Conservation (phyloP, 805 yeast genomes). For the Kodamaea jinghongensis region DNA sequence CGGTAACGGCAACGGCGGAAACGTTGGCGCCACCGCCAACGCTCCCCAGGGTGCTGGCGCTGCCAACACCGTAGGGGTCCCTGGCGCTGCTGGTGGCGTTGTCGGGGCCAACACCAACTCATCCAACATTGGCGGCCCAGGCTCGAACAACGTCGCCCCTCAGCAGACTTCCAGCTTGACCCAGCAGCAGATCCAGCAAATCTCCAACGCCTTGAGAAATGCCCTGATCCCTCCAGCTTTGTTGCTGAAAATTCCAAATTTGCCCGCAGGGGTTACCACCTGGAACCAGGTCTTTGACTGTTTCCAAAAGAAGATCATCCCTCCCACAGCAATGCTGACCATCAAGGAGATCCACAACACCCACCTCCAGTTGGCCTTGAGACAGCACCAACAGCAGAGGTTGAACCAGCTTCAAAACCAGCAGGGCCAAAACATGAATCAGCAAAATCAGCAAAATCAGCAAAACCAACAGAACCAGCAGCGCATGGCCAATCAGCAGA, state of each 20-base stretch:
- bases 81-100: conserved; percentile 3
- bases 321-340: conserved; percentile 54
- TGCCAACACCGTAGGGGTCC: no score
- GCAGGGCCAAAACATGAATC: conserved; percentile 4
- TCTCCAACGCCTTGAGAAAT: conserved; percentile 49
- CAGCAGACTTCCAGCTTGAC: conserved; percentile 8
- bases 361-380: conserved; percentile 57
- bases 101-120: conserved; percentile 1
- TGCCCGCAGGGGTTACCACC: conserved; percentile 75
- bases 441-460: conserved; percentile 4
- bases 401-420: conserved; percentile 22
- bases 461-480: conserved; percentile 8
- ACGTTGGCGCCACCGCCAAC: conserved; percentile 6
- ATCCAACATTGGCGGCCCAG: neutral
- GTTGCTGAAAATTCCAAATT: conserved; percentile 63
- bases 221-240: conserved; percentile 71
- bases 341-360: conserved; percentile 67
- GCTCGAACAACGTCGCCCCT: conserved; percentile 5
- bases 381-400: conserved; percentile 47
- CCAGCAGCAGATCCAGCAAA: conserved; percentile 39
- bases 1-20: neutral
- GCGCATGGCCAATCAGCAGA: neutral
- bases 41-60: no score
- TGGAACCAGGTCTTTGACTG: conserved; percentile 78
- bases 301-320: conserved; percentile 54